A percentile compares a stretch with the other conserved stretches of the same genome.
phyloP scores from a whole-genome alignment of 78 protist species.

The Guillardia theta region DNA sequence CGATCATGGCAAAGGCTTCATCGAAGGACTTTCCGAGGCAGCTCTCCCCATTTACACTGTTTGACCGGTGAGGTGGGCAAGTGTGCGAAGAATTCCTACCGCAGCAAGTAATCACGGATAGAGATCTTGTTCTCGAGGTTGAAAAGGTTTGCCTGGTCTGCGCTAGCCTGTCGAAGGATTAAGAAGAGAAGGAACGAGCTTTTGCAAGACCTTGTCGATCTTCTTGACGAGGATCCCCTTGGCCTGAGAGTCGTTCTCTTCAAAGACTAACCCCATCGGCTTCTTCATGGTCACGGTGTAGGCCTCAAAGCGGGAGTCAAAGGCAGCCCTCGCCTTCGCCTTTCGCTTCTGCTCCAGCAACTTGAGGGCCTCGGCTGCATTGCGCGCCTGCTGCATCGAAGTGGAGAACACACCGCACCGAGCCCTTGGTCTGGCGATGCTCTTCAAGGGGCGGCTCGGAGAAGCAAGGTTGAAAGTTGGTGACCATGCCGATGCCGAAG shows the following conservation, averaged over 20 bases:
- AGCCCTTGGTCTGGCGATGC: too few relatives aligned
- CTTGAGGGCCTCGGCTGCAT: neutral
- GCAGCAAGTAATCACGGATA: neutral
- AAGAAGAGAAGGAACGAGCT: too few relatives aligned
- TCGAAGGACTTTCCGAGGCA: neutral
- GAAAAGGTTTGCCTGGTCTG: neutral
- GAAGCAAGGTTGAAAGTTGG: too few relatives aligned
- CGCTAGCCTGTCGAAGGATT: too few relatives aligned
- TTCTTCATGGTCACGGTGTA: neutral
- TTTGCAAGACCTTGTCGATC: neutral
- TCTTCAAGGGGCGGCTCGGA: too few relatives aligned
- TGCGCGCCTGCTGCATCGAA: neutral
- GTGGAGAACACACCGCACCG: too few relatives aligned
- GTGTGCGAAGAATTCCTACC: too few relatives aligned
- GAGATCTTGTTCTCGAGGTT: neutral
- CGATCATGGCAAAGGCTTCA: neutral
- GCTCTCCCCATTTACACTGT: too few relatives aligned
- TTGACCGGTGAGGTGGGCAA: too few relatives aligned
- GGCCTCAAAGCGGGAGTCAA: neutral
- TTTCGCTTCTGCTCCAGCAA: neutral
- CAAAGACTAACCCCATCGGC: neutral
- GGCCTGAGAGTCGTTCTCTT: neutral
- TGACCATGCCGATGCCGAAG: too few relatives aligned
- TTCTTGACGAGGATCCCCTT: neutral
- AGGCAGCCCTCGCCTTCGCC: neutral